Percentiles rank a stretch among this genome's conserved stretches.
phyloP scores from a whole-genome alignment of 2,329 filamentous ascomycete genomes.

The Sclerotinia spermophila region DNA sequence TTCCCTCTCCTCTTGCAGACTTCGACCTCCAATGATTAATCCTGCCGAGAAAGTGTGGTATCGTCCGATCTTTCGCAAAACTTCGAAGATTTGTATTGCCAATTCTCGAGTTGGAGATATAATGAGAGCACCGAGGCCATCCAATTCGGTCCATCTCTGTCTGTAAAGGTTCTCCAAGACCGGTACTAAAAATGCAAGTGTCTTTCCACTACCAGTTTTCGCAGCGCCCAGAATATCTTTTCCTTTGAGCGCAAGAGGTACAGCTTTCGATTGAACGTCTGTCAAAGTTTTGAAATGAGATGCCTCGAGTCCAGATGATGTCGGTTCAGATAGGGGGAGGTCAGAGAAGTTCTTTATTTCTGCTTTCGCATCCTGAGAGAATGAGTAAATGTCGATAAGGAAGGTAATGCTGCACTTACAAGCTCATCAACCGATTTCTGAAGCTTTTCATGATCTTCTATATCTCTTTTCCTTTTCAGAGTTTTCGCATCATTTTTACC shows the following conservation, averaged over 20 bases:
- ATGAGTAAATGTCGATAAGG: conserved; percentile 21
- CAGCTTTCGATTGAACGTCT: conserved; percentile 86
- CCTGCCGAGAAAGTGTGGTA: conserved; percentile 90
- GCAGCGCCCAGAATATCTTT: conserved; percentile 88
- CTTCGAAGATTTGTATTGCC: conserved; percentile 95
- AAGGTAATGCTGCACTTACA: conserved; percentile 25
- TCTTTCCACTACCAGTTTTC: conserved; percentile 95
- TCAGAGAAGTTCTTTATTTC: conserved; percentile 67
- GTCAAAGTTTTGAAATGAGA: conserved; percentile 89
- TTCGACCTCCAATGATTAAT: conserved; percentile 90
- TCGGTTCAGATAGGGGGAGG: conserved; percentile 80
- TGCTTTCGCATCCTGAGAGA: conserved; percentile 33
- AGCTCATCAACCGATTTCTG: conserved; percentile 35
- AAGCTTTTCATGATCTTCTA: conserved; percentile 35
- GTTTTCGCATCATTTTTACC: conserved; percentile 28
- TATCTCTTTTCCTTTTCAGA: conserved; percentile 36
- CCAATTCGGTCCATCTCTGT: conserved; percentile 81
- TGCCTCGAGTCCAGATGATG: conserved; percentile 71
- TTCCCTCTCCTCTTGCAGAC: conserved; percentile 79
- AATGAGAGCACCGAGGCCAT: conserved; percentile 88
- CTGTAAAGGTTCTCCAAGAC: conserved; percentile 91
- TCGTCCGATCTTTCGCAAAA: conserved; percentile 82
- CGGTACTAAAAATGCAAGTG: conserved; percentile 85
- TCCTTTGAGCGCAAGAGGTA: conserved; percentile 81
- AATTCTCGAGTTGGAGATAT: conserved; percentile 93